Base-by-base conservation (phyloP, 129 eudicot species). In the Apium graveolens region DNA sequence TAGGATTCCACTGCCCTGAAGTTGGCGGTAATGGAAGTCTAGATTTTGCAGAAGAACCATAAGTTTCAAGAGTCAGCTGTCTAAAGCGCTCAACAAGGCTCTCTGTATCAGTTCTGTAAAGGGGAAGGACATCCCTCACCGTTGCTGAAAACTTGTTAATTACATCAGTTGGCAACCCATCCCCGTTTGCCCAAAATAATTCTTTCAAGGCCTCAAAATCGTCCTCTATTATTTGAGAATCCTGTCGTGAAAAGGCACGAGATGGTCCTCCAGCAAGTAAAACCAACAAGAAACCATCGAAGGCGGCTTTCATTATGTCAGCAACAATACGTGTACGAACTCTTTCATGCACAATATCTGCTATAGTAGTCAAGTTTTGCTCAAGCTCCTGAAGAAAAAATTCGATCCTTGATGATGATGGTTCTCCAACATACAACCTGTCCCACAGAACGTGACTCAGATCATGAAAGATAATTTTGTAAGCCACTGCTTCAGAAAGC, bases 201-300 rank as follows among this genome's bases (percentile, higher is more conserved):
- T 90, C 99, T 79, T 87, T 90, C 18, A 96, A 87, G 21, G 89
- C 79, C 90, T 90, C 90, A 78, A 90, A 92, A 70, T 96, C 99
- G 35, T 92, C 97, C 86, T 92, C 99, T 1, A 96, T 86, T 45
- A 89, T 60, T 83, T 84, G 90, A 2, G 85, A 90, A 79, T 96
- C 97, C 78, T 89, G 96, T 26, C 75, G 66, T 2, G 97, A 82
- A 83, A 96, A 92, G 53, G 85, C 82, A 24, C 99, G 91, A 17
- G 87, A 80, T 11, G 99, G 97, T 32, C 99, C 97, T 29, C 99
- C 99, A 18, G 97, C 99, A 80, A 96, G 90, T 76, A 96, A 80
- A 70, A 96, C 97, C 87, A 96, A 75, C 83, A 96, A 80, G 82
- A 92, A 96, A 12, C 99, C 99, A 65, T 96, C 97, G 53, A 88